Conservation (phyloP, 371 early-diverging fungal genomes). For the Zychaea mexicana region DNA sequence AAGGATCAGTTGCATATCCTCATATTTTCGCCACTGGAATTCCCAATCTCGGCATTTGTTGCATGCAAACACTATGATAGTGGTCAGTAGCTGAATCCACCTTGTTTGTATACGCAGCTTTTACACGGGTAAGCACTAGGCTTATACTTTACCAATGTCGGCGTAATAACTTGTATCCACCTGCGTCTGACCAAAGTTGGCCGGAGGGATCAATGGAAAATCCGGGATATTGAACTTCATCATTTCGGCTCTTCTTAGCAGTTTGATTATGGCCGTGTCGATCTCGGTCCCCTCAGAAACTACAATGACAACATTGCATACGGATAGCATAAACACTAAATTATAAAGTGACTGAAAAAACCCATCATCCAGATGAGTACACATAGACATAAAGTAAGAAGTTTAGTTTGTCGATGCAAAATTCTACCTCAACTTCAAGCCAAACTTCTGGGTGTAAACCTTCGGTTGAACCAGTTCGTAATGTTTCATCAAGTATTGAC, state of each 20-base stretch:
- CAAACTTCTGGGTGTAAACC: slow-evolving; percentile 56
- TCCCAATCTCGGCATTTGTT: slow-evolving; percentile 43
- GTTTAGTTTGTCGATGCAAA: neutral
- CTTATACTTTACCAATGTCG: slow-evolving; percentile 44
- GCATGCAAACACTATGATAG: slow-evolving; percentile 54
- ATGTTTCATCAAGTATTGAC: slow-evolving; percentile 56
- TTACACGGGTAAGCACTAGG: too few relatives aligned
- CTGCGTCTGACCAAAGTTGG: slow-evolving; percentile 20
- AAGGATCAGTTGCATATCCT: slow-evolving; percentile 21
- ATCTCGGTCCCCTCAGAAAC: slow-evolving; percentile 57
- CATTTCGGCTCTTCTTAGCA: slow-evolving; percentile 56
- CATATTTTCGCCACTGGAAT: slow-evolving; percentile 31
- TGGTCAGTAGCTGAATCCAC: too few relatives aligned
- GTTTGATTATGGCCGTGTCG: slow-evolving; percentile 42
- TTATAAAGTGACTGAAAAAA: slow-evolving; percentile 43
- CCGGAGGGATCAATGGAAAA: slow-evolving; percentile 35
- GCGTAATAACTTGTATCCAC: slow-evolving; percentile 40
- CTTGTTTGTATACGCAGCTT: too few relatives aligned
- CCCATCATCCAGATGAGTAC: neutral
- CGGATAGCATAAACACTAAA: slow-evolving; percentile 60
- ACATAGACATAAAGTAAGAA: too few relatives aligned
- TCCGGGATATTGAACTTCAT: slow-evolving; percentile 52
- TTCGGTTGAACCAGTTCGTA: slow-evolving; percentile 40
- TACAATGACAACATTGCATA: slow-evolving; percentile 71
- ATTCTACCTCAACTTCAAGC: slow-evolving; percentile 53